These are phyloP conservation scores for Hericium alpestre DNA, from an alignment of 768 basidiomycete genomes.

Conservation along the genomic window DNA sequence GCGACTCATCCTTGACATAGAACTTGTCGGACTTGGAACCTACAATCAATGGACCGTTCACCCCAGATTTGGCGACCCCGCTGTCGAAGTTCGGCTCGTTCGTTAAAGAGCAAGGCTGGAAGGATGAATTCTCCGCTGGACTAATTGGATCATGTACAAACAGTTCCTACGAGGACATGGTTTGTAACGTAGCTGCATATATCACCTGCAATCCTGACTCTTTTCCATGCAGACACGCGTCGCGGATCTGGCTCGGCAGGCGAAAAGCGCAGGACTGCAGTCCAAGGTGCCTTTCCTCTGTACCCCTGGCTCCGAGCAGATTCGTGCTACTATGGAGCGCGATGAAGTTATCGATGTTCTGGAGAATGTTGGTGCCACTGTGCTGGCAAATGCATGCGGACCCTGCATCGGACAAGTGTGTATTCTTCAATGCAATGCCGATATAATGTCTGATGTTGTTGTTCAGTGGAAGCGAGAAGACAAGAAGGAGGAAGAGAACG, in stretches of 20 bases:
- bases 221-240: conserved; percentile 63
- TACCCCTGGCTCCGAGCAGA: conserved; percentile 90
- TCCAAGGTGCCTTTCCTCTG: conserved; percentile 81
- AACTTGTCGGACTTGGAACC: conserved; percentile 85
- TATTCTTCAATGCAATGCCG: not conserved
- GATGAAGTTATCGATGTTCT: conserved; percentile 77
- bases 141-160: conserved; percentile 99
- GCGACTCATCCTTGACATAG: conserved; percentile 27
- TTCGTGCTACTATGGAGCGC: conserved; percentile 93
- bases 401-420: conserved; percentile 92
- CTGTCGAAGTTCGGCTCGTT: conserved; percentile 79
- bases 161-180: conserved; percentile 95
- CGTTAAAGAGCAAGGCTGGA: conserved; percentile 82
- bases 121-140: conserved; percentile 81
- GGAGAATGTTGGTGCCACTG: conserved; percentile 84
- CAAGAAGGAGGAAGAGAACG: conserved; percentile 82
- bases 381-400: conserved; percentile 95
- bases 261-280: conserved; percentile 70
- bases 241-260: conserved; percentile 84
- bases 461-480: conserved; percentile 86
- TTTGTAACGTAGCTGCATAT: conserved; percentile 19
- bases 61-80: conserved; percentile 91
- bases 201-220: not conserved
- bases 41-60: conserved; percentile 93
- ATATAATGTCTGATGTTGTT: not conserved